phyloP scores from a whole-genome alignment of 2,329 filamentous ascomycete genomes.

The Lizonia empirigonia region DNA sequence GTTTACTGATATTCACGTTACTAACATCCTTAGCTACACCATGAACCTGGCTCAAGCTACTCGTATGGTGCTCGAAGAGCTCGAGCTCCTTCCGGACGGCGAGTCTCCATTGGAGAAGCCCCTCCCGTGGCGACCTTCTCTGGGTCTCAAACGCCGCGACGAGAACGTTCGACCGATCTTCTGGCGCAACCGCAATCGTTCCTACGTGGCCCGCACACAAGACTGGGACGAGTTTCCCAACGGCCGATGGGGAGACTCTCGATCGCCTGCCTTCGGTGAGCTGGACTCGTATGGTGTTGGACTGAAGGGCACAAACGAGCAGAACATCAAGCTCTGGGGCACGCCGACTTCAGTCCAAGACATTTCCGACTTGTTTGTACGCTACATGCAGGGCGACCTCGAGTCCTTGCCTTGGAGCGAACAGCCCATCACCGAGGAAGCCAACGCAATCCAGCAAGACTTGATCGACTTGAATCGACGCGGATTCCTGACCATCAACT shows the following conservation, averaged over 20 bases:
- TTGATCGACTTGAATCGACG: constrained; percentile 83
- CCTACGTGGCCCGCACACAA: constrained; percentile 92
- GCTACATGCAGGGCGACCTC: constrained; percentile 80
- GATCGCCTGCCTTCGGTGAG: constrained; percentile 95
- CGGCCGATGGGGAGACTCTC: constrained; percentile 95
- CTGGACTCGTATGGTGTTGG: constrained; percentile 93
- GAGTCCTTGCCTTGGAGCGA: constrained; percentile 94
- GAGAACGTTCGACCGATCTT: constrained; percentile 98
- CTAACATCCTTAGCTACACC: constrained; percentile 68
- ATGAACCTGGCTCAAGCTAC: constrained; percentile 98
- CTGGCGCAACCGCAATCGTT: constrained; percentile 96
- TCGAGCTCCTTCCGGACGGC: constrained; percentile 77
- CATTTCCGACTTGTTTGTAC: constrained; percentile 80
- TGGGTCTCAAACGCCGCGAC: constrained; percentile 83
- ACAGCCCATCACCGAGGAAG: constrained; percentile 80
- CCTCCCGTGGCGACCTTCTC: constrained; percentile 95
- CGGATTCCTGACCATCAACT: constrained; percentile 94
- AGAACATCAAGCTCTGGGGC: constrained; percentile 95
- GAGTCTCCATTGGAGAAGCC: constrained; percentile 82
- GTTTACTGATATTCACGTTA: neutral
- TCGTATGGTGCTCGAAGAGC: constrained; percentile 89
- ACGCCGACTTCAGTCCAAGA: constrained; percentile 80
- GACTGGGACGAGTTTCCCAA: constrained; percentile 99
- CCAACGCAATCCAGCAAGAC: constrained; percentile 75
- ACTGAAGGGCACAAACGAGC: constrained; percentile 91